Percentiles rank a stretch among this genome's conserved stretches.
Evolutionary conservation across 495 filamentous ascomycete species (phyloP).

Genomic region (Darksidea phi): DNA sequence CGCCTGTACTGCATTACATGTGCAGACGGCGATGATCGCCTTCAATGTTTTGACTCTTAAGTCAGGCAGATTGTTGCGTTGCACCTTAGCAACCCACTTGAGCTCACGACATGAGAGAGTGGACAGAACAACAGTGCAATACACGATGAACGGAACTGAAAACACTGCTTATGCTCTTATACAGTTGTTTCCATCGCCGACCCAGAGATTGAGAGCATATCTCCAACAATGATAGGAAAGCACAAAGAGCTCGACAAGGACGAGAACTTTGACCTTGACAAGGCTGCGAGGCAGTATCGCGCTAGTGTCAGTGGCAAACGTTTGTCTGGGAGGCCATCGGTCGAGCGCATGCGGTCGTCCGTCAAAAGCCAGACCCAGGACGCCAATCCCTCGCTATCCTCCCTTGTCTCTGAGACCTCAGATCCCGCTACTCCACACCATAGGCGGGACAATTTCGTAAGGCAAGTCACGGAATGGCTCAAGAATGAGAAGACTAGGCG

Average conservation of each 20-base stretch:
- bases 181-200: constrained; percentile 44
- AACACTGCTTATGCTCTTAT: constrained; percentile 7
- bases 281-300: constrained; percentile 37
- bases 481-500: constrained; percentile 70
- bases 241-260: constrained; percentile 39
- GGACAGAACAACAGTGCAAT: no score
- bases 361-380: constrained; percentile 1
- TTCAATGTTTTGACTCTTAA: no score
- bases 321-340: constrained; percentile 38
- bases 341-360: constrained; percentile 19
- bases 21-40: no score
- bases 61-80: no score
- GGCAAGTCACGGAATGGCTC: constrained; percentile 77
- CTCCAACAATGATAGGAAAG: constrained; percentile 41
- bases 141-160: no score
- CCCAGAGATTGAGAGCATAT: constrained; percentile 38
- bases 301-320: constrained; percentile 32
- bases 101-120: no score
- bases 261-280: constrained; percentile 38
- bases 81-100: no score
- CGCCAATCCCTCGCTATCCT: constrained; percentile 17
- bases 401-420: constrained; percentile 21
- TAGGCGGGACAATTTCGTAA: constrained; percentile 53
- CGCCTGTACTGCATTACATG: no score
- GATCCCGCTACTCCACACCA: constrained; percentile 16